A percentile compares a stretch with the other conserved stretches of the same genome.
Conservation (phyloP, 176 grass and related monocot genomes). For the Canna indica region DNA sequence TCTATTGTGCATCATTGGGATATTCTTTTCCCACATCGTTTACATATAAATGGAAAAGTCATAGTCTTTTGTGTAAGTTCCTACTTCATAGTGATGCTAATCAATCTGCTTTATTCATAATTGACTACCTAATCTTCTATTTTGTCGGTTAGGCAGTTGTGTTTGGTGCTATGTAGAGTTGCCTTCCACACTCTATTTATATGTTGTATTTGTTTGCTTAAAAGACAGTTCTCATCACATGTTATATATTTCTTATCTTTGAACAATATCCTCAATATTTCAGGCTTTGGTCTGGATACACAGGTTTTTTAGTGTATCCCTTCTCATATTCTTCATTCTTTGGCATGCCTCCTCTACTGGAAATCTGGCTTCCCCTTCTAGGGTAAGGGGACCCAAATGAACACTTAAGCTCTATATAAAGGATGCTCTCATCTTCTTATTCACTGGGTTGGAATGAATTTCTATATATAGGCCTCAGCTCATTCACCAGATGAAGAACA, state of each 20-base stretch:
- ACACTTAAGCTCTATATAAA: not conserved
- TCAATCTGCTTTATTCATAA: not conserved
- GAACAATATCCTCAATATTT: constrained; percentile 22
- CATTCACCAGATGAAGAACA: constrained; percentile 6
- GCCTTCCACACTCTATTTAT: not conserved
- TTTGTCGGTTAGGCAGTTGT: not conserved
- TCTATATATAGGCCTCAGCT: not conserved
- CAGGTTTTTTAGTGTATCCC: constrained; percentile 84
- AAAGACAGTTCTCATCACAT: not conserved
- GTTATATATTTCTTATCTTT: not conserved
- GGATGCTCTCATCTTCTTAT: not conserved
- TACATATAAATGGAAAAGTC: too few relatives aligned
- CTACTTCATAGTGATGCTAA: not conserved
- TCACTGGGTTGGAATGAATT: not conserved
- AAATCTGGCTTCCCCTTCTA: constrained; percentile 6
- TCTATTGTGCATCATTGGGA: too few relatives aligned
- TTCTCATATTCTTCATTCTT: constrained; percentile 75
- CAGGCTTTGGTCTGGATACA: constrained; percentile 88
- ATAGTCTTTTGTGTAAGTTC: not conserved
- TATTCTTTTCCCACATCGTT: too few relatives aligned
- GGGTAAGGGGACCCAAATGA: constrained; percentile 34
- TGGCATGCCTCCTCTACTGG: constrained; percentile 64
- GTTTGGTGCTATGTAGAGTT: not conserved
- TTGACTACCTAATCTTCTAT: not conserved
- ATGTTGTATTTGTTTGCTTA: not conserved